phyloP scores from a whole-genome alignment of 495 filamentous ascomycete genomes.

The Lophium mytilinum region DNA sequence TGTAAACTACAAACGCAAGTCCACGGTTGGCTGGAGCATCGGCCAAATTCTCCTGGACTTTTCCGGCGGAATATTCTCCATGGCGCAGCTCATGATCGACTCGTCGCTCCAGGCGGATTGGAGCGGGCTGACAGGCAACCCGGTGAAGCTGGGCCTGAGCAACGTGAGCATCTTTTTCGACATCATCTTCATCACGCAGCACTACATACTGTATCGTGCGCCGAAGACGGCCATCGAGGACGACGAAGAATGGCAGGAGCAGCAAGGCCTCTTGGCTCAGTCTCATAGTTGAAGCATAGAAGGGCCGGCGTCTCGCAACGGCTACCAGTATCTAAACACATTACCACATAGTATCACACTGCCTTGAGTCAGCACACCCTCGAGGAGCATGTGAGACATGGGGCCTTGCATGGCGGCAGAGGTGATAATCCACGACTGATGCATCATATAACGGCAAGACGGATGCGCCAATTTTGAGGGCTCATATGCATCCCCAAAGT shows the following conservation, averaged over 20 bases:
- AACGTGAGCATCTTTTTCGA: constrained; percentile 85
- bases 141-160: constrained; percentile 77
- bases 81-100: constrained; percentile 76
- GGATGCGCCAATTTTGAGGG: too few relatives aligned
- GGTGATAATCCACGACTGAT: too few relatives aligned
- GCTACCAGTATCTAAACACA: too few relatives aligned
- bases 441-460: too few relatives aligned
- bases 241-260: background rate
- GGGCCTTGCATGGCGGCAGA: too few relatives aligned
- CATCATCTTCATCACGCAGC: constrained; percentile 74
- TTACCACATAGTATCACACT: too few relatives aligned
- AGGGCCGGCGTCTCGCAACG: too few relatives aligned
- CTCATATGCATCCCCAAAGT: too few relatives aligned
- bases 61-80: constrained; percentile 69
- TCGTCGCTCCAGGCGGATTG: constrained; percentile 77
- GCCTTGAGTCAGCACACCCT: too few relatives aligned
- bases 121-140: constrained; percentile 85
- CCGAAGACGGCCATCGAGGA: constrained; percentile 9
- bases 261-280: background rate
- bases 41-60: constrained; percentile 78
- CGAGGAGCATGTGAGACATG: too few relatives aligned
- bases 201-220: constrained; percentile 51
- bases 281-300: too few relatives aligned
- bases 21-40: constrained; percentile 84
- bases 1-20: constrained; percentile 72